Evolutionary conservation across 176 grass and related monocot species (phyloP), one percentile per base, ranked within the genome.

Genomic region (Musa acuminata): DNA sequence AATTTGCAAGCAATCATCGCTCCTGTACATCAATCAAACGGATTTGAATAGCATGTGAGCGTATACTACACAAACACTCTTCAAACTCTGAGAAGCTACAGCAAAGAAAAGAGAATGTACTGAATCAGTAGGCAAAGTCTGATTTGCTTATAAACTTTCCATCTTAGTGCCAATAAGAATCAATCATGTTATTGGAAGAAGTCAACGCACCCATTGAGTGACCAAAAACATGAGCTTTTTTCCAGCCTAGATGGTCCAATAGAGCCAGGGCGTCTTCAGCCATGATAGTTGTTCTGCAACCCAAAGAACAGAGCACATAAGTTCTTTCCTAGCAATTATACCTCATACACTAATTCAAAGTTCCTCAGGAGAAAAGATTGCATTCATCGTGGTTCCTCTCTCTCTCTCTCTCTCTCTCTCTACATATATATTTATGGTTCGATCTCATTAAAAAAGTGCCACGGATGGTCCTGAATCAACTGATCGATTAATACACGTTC

Each of bases 1-100:
- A 99, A 58, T 53, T 99, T 99, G 86, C 96, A 99, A 62, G 91
- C 75, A 48, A 99, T 92, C 96, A 99, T 99, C 8, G 88, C 88
- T 9, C 94, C 94, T 98, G 88, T 16, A 78, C 60, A 81, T 22
- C 1, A 49, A 60, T n/a, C 21, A 60, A 8, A 19, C 11, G 9
- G 60, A 25, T 16, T 43, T 59, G 17, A 87, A 17, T 29, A 62
- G 17, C 22, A 65, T 26, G 13, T 65, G 2, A 65, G 19, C 58
- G 2, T 8, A 20, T 8, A 20, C 8, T 29, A 2, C 11, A 26
- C 21, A 10, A 8, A 12, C 7, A 8, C 2, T 65, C 23, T 13
- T 65, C 23, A 12, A 26, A 26, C 12, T 11, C 13, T 13, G 8
- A 71, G 43, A 51, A 71, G 9, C 0, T 20, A 57, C 22, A 57